These are phyloP conservation scores for Hirschfeldia incana DNA, from an alignment of 345 rosid genomes.

Conservation along the genomic window DNA sequence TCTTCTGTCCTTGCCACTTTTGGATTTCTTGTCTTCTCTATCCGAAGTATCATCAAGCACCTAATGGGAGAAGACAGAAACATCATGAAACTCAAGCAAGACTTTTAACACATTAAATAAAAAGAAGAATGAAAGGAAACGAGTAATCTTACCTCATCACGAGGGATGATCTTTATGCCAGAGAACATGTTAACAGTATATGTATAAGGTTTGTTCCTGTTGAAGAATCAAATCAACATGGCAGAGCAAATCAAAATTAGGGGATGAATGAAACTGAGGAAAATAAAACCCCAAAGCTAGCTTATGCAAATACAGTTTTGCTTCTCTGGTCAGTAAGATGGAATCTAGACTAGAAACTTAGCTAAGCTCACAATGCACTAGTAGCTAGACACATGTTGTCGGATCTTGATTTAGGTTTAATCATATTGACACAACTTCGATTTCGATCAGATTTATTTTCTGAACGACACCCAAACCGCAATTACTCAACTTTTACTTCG, in stretches of 20 bases:
- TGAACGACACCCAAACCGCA: background rate
- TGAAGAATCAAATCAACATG: background rate
- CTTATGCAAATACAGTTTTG: background rate
- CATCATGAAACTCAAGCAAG: background rate
- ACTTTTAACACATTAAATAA: background rate
- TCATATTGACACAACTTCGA: background rate
- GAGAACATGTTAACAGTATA: slow-evolving; percentile 52
- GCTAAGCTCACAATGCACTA: background rate
- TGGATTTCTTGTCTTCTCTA: slow-evolving; percentile 23
- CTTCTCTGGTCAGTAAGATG: background rate
- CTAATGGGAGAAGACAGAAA: slow-evolving; percentile 35
- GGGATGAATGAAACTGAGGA: background rate
- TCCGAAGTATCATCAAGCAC: slow-evolving; percentile 40
- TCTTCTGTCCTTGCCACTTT: background rate
- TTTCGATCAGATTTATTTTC: background rate
- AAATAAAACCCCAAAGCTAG: background rate
- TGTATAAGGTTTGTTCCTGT: background rate
- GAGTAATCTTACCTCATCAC: slow-evolving; percentile 49
- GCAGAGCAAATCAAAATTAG: background rate
- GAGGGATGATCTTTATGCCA: slow-evolving; percentile 74
- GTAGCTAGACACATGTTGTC: background rate
- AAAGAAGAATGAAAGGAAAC: background rate
- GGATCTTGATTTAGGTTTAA: background rate
- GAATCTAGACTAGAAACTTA: background rate
- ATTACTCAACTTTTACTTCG: background rate